phyloP scores from a whole-genome alignment of 148 eudicot species.

The Beta vulgaris region DNA sequence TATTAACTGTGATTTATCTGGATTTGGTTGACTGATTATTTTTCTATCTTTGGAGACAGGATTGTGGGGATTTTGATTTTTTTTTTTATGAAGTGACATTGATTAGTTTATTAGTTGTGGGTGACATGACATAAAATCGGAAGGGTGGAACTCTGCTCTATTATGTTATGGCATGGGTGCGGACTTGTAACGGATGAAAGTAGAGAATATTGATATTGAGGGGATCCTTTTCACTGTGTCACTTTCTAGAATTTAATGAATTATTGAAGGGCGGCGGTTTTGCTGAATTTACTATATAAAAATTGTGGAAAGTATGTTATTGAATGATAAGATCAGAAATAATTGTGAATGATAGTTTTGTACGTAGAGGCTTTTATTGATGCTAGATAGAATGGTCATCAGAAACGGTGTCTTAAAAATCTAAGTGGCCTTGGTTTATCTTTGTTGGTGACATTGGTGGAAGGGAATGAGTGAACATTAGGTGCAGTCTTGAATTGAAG shows the following conservation, averaged over 20 bases:
- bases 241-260: neutral
- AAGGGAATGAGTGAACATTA: neutral
- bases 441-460: neutral
- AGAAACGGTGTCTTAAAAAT: neutral
- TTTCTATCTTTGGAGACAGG: neutral
- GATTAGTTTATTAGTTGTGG: neutral
- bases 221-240: neutral
- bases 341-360: too few relatives aligned
- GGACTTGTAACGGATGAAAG: too few relatives aligned
- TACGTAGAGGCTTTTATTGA: too few relatives aligned
- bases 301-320: neutral
- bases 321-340: neutral
- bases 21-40: neutral
- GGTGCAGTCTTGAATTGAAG: neutral
- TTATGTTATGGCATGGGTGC: too few relatives aligned
- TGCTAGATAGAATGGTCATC: neutral
- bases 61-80: neutral
- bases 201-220: neutral
- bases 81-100: neutral
- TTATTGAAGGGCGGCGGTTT: neutral
- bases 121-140: neutral
- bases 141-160: too few relatives aligned
- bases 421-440: neutral
- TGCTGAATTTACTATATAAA: neutral
- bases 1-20: neutral